Percentiles rank a stretch among this genome's conserved stretches.
These are phyloP conservation scores for Candida sakaeoensis DNA, from an alignment of 805 yeast genomes.

Conservation along the genomic window DNA sequence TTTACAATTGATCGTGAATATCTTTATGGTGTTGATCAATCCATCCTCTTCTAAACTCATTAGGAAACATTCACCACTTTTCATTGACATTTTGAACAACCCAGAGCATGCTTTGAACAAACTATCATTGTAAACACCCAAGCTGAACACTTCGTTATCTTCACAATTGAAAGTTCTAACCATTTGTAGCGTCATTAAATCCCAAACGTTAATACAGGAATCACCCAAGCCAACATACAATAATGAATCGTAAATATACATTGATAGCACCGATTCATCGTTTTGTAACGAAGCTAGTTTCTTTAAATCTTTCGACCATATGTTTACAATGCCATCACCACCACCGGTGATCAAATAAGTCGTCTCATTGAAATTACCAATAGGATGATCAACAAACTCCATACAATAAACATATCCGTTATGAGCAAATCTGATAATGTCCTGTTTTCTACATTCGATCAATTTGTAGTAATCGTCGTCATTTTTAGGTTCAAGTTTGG, in stretches of 20 bases:
- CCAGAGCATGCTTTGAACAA: constrained; percentile 61
- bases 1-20: constrained; percentile 35
- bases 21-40: constrained; percentile 53
- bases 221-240: constrained; percentile 78
- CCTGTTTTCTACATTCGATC: constrained; percentile 63
- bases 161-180: constrained; percentile 38
- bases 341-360: constrained; percentile 52
- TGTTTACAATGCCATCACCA: constrained; percentile 84
- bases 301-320: constrained; percentile 53
- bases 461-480: constrained; percentile 21
- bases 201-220: constrained; percentile 82
- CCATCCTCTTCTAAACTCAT: constrained; percentile 29
- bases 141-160: constrained; percentile 44
- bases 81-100: constrained; percentile 24
- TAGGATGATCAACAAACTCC: constrained; percentile 29
- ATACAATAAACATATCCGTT: constrained; percentile 84
- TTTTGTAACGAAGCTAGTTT: constrained; percentile 47
- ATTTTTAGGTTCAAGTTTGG: constrained; percentile 6
- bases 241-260: constrained; percentile 61
- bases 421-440: constrained; percentile 80
- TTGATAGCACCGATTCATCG: constrained; percentile 68
- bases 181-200: constrained; percentile 74
- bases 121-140: constrained; percentile 53
- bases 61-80: constrained; percentile 12
- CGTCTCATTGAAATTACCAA: constrained; percentile 15